A percentile compares a stretch with the other conserved stretches of the same genome.
Evolutionary conservation across 768 basidiomycete species (phyloP).

Genomic region (Dentipellis sp.): DNA sequence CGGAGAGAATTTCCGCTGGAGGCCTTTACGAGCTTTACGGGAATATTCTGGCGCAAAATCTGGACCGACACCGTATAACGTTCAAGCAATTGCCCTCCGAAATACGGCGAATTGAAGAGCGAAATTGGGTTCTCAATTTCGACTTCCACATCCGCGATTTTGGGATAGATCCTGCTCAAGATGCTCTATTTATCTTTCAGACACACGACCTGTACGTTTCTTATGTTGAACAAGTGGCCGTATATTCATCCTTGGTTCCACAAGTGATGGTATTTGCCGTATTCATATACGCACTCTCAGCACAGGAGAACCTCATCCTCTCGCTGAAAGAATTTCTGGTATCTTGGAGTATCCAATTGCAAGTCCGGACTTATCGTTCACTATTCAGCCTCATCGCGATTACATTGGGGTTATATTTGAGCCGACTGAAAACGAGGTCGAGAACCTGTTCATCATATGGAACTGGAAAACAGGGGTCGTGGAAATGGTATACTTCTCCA

Average conservation of each 20-base stretch:
- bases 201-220: conserved; percentile 20
- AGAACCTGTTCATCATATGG: conserved; percentile 8
- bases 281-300: not conserved
- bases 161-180: conserved; percentile 13
- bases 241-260: not conserved
- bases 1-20: not conserved
- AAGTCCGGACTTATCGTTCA: not conserved
- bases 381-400: conserved; percentile 9
- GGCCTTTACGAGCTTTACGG: conserved; percentile 13
- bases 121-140: conserved; percentile 8
- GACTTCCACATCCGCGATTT: conserved; percentile 8
- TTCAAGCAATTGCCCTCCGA: conserved; percentile 11
- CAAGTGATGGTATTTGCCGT: not conserved
- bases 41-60: conserved; percentile 8
- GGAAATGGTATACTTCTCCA: conserved; percentile 1
- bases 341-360: not conserved
- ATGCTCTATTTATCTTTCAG: conserved; percentile 10
- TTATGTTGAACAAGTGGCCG: not conserved
- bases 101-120: conserved; percentile 8
- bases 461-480: conserved; percentile 11
- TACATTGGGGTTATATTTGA: conserved; percentile 8
- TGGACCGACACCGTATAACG: not conserved
- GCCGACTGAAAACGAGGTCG: not conserved
- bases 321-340: not conserved
- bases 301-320: not conserved